Conservation (phyloP, 2,329 filamentous ascomycete species). For the Phyllosticta citriasiana region DNA sequence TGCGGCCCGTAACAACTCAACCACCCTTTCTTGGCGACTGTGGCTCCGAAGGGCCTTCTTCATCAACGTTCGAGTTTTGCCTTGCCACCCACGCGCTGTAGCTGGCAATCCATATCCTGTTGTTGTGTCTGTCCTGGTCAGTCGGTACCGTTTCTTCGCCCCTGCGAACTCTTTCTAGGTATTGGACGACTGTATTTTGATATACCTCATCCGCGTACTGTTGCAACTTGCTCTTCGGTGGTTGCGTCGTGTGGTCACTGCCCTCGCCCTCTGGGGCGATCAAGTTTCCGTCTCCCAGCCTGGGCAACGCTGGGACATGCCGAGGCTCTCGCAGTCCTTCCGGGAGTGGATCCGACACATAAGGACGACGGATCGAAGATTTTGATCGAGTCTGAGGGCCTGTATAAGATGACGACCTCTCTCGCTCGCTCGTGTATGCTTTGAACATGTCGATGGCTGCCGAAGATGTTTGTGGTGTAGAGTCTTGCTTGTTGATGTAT, state of each 20-base stretch:
- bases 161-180: background rate
- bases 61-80: background rate
- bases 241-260: background rate
- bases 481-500: too few relatives aligned
- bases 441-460: too few relatives aligned
- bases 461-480: too few relatives aligned
- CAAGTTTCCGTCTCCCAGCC: background rate
- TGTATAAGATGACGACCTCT: too few relatives aligned
- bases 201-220: background rate
- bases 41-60: background rate
- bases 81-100: background rate
- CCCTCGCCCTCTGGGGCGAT: background rate
- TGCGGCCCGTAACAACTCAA: background rate
- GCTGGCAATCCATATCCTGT: conserved; percentile 1
- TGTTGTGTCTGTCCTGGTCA: background rate
- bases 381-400: too few relatives aligned
- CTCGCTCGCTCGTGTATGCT: too few relatives aligned
- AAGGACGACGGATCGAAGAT: too few relatives aligned
- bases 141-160: background rate
- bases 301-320: too few relatives aligned
- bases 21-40: background rate
- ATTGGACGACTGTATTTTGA: background rate
- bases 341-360: too few relatives aligned
- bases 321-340: too few relatives aligned
- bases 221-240: background rate